Base-by-base conservation (phyloP, 148 eudicot genomes). In the Chenopodium album region DNA sequence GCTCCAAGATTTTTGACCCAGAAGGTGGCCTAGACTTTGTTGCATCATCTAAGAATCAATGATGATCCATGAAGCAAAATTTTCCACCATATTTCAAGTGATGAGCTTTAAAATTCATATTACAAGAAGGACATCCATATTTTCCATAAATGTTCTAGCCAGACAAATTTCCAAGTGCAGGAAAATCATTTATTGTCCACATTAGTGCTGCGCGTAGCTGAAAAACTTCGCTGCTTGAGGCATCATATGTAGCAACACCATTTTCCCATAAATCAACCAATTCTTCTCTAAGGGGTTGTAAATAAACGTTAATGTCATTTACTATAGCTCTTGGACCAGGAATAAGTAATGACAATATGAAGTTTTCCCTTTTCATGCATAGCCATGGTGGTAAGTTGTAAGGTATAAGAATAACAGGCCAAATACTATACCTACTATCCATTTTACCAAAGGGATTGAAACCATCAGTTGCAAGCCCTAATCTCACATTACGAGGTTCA, bases 181-280 rank as follows among this genome's bases (percentile, higher is more conserved):
- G 71, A 67, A 67, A 67, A 31, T 67, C 34, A 67, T 67, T 67
- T 28, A 67, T 67, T 67, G 71, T 67, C 71, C 71, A 67, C 8
- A 12, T 67, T 4, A 67, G 32, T 23, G 71, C 41, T 23, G 32
- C 71, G 9, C 11, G 47, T 48, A 70, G 16, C 14, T 37, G 73
- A 37, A 70, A 70, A 31, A 37, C 47, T 70, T 70, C 8, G 4
- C 13, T 17, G 16, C 73, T 32, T 70, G 48, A 70, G 9, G 73
- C 73, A 37, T 70, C 73, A 70, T 70, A 70, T 2, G 48, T 70
- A 32, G 73, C 47, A 5, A 70, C 47, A 34, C 73, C 73, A 70
- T 12, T 17, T 31, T 70, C 73, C 73, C 73, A 70, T 22, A 70
- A 13, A 1, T 34, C 48, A 32, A 3, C 9, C 48, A 70, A 70